Percentiles rank a stretch among this genome's conserved stretches.
Conservation (phyloP, 2,329 filamentous ascomycete genomes). For the Fusarium sp. region DNA sequence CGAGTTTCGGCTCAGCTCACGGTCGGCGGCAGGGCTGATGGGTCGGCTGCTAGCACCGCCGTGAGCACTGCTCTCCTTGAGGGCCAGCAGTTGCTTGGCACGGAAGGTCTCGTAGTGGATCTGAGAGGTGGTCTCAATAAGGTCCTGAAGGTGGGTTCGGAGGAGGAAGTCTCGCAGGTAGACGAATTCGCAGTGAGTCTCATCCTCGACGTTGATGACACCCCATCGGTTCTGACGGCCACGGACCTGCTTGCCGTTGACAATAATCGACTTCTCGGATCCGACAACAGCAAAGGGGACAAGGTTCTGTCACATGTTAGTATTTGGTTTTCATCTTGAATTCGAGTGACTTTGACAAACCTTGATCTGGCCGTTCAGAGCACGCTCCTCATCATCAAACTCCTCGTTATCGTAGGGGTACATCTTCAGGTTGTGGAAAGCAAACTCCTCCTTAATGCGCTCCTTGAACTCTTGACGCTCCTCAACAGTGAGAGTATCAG, state of each 20-base stretch:
- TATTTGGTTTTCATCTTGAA: not conserved
- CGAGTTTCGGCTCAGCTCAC: conserved; percentile 95
- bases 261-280: conserved; percentile 97
- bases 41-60: conserved; percentile 82
- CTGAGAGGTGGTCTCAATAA: conserved; percentile 99
- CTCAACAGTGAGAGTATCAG: conserved; percentile 94
- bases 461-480: conserved; percentile 98
- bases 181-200: conserved; percentile 99
- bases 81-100: conserved; percentile 95
- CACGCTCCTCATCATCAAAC: conserved; percentile 95
- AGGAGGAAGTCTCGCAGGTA: conserved; percentile 99
- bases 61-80: conserved; percentile 97
- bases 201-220: conserved; percentile 99
- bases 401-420: conserved; percentile 99
- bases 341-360: conserved; percentile 60
- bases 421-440: conserved; percentile 99
- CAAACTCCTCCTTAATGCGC: conserved; percentile 99
- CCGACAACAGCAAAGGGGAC: conserved; percentile 98
- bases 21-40: conserved; percentile 94
- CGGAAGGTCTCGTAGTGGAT: conserved; percentile 99
- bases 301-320: conserved; percentile 74
- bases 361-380: conserved; percentile 96
- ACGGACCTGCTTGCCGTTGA: conserved; percentile 96
- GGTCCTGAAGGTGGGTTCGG: conserved; percentile 96
- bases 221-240: conserved; percentile 99